Conservation (phyloP, 768 basidiomycete species). For the Russula abietina region DNA sequence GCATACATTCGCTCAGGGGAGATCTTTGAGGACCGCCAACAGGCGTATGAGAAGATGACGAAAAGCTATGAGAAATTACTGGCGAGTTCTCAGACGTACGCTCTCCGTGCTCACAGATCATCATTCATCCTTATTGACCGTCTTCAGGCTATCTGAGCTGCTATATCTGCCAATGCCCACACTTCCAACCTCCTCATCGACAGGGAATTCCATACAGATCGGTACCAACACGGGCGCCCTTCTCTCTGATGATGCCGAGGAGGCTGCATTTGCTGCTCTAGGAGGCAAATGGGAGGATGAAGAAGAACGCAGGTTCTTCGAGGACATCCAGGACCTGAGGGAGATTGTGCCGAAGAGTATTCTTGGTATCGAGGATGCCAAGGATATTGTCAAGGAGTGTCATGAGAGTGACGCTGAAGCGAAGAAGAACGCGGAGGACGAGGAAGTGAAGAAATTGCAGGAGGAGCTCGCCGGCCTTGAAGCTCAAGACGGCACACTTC, state of each 20-base stretch:
- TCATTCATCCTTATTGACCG: slow-evolving; percentile 1
- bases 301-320: slow-evolving; percentile 90
- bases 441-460: slow-evolving; percentile 69
- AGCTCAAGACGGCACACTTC: slow-evolving; percentile 30
- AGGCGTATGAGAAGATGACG: slow-evolving; percentile 98
- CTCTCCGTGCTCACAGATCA: background rate
- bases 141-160: slow-evolving; percentile 77
- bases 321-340: slow-evolving; percentile 85
- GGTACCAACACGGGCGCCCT: slow-evolving; percentile 42
- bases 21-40: slow-evolving; percentile 98
- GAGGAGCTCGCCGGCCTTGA: slow-evolving; percentile 66
- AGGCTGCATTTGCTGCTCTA: slow-evolving; percentile 36
- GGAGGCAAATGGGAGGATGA: slow-evolving; percentile 98
- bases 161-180: slow-evolving; percentile 74
- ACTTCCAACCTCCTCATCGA: slow-evolving; percentile 78
- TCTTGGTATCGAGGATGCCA: slow-evolving; percentile 56
- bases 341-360: slow-evolving; percentile 88
- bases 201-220: slow-evolving; percentile 76
- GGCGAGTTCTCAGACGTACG: slow-evolving; percentile 81
- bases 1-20: slow-evolving; percentile 99
- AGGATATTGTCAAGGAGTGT: slow-evolving; percentile 32
- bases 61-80: slow-evolving; percentile 90
- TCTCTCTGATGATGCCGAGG: slow-evolving; percentile 53
- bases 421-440: slow-evolving; percentile 54
- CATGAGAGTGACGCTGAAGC: slow-evolving; percentile 45